These are phyloP conservation scores for Trametes maxima DNA, from an alignment of 768 basidiomycete genomes.

Conservation along the genomic window DNA sequence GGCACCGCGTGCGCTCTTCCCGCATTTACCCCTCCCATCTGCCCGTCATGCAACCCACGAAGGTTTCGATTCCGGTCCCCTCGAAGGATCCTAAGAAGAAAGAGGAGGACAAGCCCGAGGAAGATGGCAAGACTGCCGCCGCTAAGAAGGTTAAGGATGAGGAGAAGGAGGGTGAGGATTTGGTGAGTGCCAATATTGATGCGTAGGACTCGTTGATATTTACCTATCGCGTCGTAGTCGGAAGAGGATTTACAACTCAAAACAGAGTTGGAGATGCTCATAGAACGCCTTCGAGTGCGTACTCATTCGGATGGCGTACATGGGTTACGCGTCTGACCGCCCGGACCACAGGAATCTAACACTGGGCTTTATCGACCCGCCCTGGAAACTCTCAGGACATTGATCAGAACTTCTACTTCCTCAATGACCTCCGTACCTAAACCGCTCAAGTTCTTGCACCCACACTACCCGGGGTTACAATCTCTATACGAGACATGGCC, in stretches of 20 bases:
- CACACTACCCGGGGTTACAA: conserved; percentile 88
- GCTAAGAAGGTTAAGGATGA: conserved; percentile 40
- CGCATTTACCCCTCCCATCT: conserved; percentile 3
- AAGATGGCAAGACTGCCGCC: conserved; percentile 47
- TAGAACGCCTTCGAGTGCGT: conserved; percentile 87
- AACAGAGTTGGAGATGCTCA: conserved; percentile 94
- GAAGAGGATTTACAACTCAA: conserved; percentile 95
- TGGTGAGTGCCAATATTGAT: conserved; percentile 56
- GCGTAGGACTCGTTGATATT: background rate
- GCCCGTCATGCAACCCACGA: conserved; percentile 47
- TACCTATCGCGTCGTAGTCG: conserved; percentile 50
- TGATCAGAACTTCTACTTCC: conserved; percentile 95
- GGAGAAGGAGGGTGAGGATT: conserved; percentile 61
- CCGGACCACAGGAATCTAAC: conserved; percentile 74
- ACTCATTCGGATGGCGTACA: background rate
- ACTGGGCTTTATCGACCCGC: conserved; percentile 84
- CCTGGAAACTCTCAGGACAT: conserved; percentile 88
- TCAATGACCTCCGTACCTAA: conserved; percentile 99
- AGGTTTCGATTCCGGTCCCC: conserved; percentile 61
- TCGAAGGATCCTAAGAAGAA: conserved; percentile 81
- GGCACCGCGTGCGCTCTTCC: conserved; percentile 11
- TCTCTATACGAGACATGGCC: conserved; percentile 82
- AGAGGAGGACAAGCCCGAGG: conserved; percentile 54
- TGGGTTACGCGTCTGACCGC: conserved; percentile 8
- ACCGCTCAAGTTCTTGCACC: conserved; percentile 96